These are phyloP conservation scores for Staphylotrichum longicolle DNA, from an alignment of 495 filamentous ascomycete species.

Conservation along the genomic window DNA sequence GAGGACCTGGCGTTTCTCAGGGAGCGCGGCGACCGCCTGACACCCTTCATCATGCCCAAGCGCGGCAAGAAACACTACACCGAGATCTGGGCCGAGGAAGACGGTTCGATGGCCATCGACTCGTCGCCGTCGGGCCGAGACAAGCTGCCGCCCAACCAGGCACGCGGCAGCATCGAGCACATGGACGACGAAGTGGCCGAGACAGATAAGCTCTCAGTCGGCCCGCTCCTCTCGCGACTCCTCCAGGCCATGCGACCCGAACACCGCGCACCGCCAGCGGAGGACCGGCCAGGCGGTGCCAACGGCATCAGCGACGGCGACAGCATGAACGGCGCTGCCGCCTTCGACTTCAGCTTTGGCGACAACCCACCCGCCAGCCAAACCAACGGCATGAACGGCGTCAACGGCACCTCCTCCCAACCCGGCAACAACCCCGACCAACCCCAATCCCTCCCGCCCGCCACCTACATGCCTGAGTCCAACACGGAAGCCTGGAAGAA, in stretches of 20 bases:
- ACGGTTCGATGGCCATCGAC: conserved; percentile 71
- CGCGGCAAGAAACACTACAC: conserved; percentile 82
- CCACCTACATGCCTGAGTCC: conserved; percentile 74
- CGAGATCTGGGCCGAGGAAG: conserved; percentile 91
- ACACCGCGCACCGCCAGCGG: conserved; percentile 60
- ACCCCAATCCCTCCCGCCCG: conserved; percentile 55
- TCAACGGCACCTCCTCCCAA: conserved; percentile 26
- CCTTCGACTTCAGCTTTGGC: conserved; percentile 24
- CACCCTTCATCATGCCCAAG: conserved; percentile 80
- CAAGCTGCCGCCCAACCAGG: conserved; percentile 71
- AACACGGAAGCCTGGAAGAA: conserved; percentile 58
- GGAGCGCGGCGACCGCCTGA: conserved; percentile 80
- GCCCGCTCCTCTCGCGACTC: conserved; percentile 79
- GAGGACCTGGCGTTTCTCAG: conserved; percentile 93
- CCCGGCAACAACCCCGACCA: conserved; percentile 13
- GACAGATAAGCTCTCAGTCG: conserved; percentile 86
- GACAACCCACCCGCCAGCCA: conserved; percentile 22
- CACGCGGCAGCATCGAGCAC: conserved; percentile 77
- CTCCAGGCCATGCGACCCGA: conserved; percentile 81
- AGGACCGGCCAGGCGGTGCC: conserved; percentile 50
- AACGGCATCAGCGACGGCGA: conserved; percentile 58
- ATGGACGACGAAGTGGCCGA: conserved; percentile 82
- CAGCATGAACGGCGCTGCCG: conserved; percentile 30
- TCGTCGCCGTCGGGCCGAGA: conserved; percentile 52
- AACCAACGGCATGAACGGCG: conserved; percentile 40